Base-by-base conservation (phyloP, 2,329 filamentous ascomycete genomes). In the Diaporthe citriasiana region DNA sequence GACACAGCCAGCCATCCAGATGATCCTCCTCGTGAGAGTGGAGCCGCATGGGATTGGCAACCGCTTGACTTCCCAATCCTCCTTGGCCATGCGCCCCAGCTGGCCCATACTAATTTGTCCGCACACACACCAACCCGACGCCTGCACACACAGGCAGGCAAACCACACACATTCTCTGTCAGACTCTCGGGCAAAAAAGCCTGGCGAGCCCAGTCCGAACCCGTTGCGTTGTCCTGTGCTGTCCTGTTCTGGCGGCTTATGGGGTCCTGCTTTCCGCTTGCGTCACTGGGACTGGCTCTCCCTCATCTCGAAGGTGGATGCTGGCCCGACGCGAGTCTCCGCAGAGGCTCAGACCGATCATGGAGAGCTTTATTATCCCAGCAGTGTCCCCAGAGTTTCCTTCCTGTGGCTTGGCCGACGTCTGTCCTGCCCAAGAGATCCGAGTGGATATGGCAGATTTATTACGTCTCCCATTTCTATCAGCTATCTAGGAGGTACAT, bases 21-120 rank as follows among this genome's bases (percentile, higher is more conserved):
- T 35, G 63, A 68, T 68, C 63, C 47, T 68, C 63, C 63, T 68
- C 63, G 63, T 68, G 63, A 68, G 47, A 51, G 63, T 68, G 63
- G 63, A 68, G 47, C 63, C 33, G 47, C 47, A 40, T 53, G 33
- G 47, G 63, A 68, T 68, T 53, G 63, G 47, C 63, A 51, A 51
- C 45, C 30, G 45, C 42, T 63, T 63, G 57, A 63, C 57, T 51
- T 50, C 13, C 42, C 60, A 66, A 51, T 66, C 42, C 60, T 50
- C 60, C 60, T 51, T 66, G 60, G 42, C 60, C 60, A 50, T n/a
- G 8, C 6, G 30, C 63, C 63, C 63, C 63, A 53, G 63, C 63
- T 15, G 63, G 60, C 45, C 60, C 60, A 66, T 66, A 66, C 45
- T 51, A 51, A 66, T 66, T 66, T 66, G 60, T 66, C 38, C 19